Conservation (phyloP, 176 grass and related monocot genomes). For the Rhynchospora pubera region DNA sequence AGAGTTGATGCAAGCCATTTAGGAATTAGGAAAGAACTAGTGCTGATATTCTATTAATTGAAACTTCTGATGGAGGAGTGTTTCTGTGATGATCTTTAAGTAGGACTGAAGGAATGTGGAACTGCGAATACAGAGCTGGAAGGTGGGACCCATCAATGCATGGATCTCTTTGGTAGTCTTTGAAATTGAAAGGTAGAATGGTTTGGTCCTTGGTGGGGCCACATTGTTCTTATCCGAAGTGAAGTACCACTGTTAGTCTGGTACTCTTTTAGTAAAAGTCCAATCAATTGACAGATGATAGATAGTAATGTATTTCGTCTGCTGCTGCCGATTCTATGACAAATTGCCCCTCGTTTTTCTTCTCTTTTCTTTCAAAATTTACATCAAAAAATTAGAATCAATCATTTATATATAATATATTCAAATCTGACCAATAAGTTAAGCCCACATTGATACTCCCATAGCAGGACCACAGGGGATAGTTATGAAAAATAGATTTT, state of each 20-base stretch:
- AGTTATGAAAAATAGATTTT: not conserved
- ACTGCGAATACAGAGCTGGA: conserved; percentile 2
- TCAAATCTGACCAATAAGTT: not conserved
- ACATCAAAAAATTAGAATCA: not conserved
- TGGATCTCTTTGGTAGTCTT: not conserved
- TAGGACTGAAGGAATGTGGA: not conserved
- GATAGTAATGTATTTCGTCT: not conserved
- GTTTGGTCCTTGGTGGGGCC: conserved; percentile 9
- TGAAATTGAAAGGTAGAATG: conserved; percentile 12
- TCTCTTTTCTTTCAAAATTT: not conserved
- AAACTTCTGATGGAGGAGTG: not conserved
- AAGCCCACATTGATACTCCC: not conserved
- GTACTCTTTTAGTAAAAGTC: not conserved
- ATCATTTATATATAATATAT: not conserved
- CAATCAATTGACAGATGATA: not conserved
- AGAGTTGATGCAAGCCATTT: conserved; percentile 58
- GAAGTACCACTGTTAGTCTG: not conserved
- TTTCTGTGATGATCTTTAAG: conserved; percentile 1
- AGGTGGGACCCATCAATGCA: not conserved
- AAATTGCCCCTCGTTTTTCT: not conserved
- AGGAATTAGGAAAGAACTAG: not conserved
- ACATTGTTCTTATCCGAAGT: conserved; percentile 17
- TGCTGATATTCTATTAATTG: not conserved
- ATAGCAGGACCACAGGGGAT: not conserved
- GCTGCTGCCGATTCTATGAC: not conserved